Conservation (phyloP, 176 grass and related monocot genomes). For the Lolium perenne region DNA sequence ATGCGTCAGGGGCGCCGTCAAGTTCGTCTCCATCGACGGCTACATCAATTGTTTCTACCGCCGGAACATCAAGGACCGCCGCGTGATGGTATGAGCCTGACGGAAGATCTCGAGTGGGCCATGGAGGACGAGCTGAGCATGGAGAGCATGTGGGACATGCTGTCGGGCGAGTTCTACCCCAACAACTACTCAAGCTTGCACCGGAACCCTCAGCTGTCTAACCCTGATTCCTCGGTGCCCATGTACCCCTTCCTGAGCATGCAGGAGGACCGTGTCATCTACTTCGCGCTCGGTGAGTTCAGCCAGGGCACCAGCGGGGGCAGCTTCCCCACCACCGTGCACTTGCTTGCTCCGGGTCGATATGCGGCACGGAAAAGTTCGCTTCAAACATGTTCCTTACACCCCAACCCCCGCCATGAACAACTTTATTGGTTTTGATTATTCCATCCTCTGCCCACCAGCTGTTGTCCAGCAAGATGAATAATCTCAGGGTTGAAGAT, state of each 20-base stretch:
- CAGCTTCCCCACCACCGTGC: not conserved
- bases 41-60: no score
- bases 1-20: no score
- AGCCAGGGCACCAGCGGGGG: not conserved
- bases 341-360: not conserved
- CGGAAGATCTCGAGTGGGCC: not conserved
- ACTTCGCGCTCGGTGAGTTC: not conserved
- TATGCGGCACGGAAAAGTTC: no score
- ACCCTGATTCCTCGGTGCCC: not conserved
- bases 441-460: no score
- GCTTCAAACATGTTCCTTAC: no score
- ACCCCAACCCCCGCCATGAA: no score
- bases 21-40: no score
- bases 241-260: constrained; percentile 1
- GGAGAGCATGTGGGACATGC: not conserved
- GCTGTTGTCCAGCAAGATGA: not conserved
- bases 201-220: not conserved
- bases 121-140: not conserved
- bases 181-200: not conserved
- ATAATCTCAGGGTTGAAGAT: not conserved
- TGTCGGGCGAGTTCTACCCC: not conserved
- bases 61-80: not conserved
- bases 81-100: not conserved
- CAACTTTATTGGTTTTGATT: no score
- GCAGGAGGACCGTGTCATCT: not conserved